Percentiles rank a stretch among this genome's conserved stretches.
Conservation (phyloP, 495 filamentous ascomycete species). For the Entonaema liquescens region DNA sequence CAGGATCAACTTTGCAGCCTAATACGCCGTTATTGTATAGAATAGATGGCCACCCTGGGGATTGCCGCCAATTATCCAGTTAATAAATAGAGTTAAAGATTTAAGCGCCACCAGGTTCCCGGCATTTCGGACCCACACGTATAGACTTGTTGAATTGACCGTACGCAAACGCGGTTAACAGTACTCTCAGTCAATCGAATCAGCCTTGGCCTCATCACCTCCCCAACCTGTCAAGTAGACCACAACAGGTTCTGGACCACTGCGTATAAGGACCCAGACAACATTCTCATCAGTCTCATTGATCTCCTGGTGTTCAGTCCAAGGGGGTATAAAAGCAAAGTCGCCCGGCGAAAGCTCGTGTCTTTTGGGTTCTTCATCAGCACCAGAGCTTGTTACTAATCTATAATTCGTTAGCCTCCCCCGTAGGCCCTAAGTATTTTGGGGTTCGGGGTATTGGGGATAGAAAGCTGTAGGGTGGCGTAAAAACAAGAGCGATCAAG, state of each 20-base stretch:
- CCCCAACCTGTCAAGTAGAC: slow-evolving; percentile 68
- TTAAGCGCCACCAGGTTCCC: slow-evolving; percentile 8
- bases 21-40: slow-evolving; percentile 51
- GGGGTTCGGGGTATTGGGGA: slow-evolving; percentile 2
- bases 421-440: background rate
- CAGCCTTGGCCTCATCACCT: slow-evolving; percentile 45
- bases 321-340: slow-evolving; percentile 71
- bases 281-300: slow-evolving; percentile 67
- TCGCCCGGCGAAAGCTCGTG: slow-evolving; percentile 66
- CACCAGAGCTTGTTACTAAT: slow-evolving; percentile 51
- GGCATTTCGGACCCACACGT: slow-evolving; percentile 8
- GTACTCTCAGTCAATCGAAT: slow-evolving; percentile 28
- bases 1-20: slow-evolving; percentile 55
- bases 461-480: background rate
- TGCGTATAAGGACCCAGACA: slow-evolving; percentile 67
- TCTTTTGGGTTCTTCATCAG: slow-evolving; percentile 56
- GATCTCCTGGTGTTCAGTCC: slow-evolving; percentile 71
- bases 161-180: slow-evolving; percentile 5
- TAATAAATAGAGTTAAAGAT: slow-evolving; percentile 3
- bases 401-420: slow-evolving; percentile 31
- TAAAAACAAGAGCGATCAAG: background rate
- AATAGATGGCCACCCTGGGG: slow-evolving; percentile 29
- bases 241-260: slow-evolving; percentile 64
- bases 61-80: slow-evolving; percentile 14
- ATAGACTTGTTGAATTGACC: slow-evolving; percentile 4